phyloP scores from a whole-genome alignment of 2,329 filamentous ascomycete genomes.

The Ophiostoma ips region DNA sequence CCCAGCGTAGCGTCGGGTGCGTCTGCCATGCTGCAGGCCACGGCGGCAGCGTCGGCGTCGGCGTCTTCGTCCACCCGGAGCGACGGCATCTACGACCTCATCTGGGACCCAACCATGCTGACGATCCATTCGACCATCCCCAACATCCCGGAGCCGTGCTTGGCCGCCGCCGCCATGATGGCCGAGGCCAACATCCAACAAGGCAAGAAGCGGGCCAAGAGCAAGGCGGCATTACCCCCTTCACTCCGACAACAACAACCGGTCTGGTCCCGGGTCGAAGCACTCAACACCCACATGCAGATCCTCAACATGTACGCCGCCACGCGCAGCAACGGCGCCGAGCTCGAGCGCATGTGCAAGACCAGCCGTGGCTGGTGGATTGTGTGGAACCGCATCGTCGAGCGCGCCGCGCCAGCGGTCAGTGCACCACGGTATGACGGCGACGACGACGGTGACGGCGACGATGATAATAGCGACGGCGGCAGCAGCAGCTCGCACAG shows the following conservation, averaged over 20 bases:
- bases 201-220: background rate
- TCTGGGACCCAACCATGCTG: constrained; percentile 44
- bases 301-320: constrained; percentile 42
- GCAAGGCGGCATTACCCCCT: background rate
- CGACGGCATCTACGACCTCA: constrained; percentile 43
- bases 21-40: constrained; percentile 3
- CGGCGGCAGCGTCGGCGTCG: background rate
- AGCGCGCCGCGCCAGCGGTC: constrained; percentile 11
- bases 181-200: background rate
- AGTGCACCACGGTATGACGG: background rate
- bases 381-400: constrained; percentile 47
- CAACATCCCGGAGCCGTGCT: constrained; percentile 43
- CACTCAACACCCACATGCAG: constrained; percentile 50
- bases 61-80: constrained; percentile 11
- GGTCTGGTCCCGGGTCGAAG: constrained; percentile 46
- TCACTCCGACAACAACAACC: constrained; percentile 9
- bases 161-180: background rate
- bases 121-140: constrained; percentile 51
- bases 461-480: background rate
- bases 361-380: constrained; percentile 57
- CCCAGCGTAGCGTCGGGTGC: constrained; percentile 22
- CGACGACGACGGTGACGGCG: background rate
- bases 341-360: constrained; percentile 49
- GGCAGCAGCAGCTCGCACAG: background rate
- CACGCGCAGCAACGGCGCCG: constrained; percentile 28